These are phyloP conservation scores for Melocanna baccifera DNA, from an alignment of 176 grass and related monocot genomes.

Conservation along the genomic window DNA sequence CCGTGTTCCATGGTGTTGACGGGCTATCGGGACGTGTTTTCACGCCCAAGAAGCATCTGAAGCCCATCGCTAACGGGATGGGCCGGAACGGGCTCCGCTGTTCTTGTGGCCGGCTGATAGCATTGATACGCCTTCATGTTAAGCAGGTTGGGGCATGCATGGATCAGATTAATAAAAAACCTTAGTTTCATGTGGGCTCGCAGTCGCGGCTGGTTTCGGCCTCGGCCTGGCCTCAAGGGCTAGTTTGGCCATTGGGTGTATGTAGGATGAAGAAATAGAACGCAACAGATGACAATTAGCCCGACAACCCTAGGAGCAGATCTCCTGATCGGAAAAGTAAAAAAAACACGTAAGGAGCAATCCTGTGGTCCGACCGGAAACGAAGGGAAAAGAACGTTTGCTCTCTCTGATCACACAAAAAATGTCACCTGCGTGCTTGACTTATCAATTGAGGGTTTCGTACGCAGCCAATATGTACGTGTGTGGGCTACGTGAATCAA, in stretches of 20 bases:
- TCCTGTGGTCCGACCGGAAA: too few relatives aligned
- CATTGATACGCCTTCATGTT: background rate
- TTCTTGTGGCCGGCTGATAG: background rate
- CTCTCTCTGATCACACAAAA: too few relatives aligned
- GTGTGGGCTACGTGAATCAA: too few relatives aligned
- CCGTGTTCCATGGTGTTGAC: too few relatives aligned
- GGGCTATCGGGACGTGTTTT: background rate
- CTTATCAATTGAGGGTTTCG: too few relatives aligned
- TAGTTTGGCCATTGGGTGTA: background rate
- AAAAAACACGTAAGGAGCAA: too few relatives aligned
- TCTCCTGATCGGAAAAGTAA: too few relatives aligned
- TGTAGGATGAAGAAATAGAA: background rate
- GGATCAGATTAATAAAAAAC: background rate
- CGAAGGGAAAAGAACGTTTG: too few relatives aligned
- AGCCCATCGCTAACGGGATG: background rate
- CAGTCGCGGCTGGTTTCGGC: background rate
- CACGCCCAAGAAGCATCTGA: background rate
- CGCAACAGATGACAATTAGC: background rate
- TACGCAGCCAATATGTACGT: too few relatives aligned
- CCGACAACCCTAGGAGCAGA: too few relatives aligned
- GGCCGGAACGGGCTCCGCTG: background rate
- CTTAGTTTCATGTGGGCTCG: background rate
- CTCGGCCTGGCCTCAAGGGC: background rate
- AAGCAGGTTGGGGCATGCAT: background rate
- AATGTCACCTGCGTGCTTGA: too few relatives aligned